Conservation (phyloP, 2,329 filamentous ascomycete species). For the Pyrenophora graminea region DNA sequence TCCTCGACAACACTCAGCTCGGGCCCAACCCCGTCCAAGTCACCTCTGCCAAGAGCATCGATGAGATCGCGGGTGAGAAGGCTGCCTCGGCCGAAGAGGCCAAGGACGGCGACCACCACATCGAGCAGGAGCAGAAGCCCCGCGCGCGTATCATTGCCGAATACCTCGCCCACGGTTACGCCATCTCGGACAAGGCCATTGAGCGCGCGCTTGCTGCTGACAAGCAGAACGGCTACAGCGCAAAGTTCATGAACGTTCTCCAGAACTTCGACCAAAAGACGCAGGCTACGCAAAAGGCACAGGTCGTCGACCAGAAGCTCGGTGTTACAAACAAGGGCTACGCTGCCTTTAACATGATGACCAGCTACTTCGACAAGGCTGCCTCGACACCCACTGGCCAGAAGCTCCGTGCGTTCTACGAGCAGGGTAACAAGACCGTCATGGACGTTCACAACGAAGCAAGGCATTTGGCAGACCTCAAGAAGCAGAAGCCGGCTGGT, state of each 20-base stretch:
- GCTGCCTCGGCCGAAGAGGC: slow-evolving; percentile 57
- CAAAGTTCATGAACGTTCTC: slow-evolving; percentile 77
- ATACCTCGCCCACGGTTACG: slow-evolving; percentile 94
- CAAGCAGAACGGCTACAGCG: slow-evolving; percentile 82
- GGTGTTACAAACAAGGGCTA: slow-evolving; percentile 75
- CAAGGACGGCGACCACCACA: slow-evolving; percentile 64
- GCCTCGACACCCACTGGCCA: slow-evolving; percentile 83
- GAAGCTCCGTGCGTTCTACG: slow-evolving; percentile 87
- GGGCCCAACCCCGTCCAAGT: slow-evolving; percentile 78
- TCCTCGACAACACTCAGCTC: slow-evolving; percentile 95
- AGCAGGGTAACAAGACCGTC: slow-evolving; percentile 82
- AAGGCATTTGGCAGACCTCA: slow-evolving; percentile 82
- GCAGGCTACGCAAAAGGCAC: slow-evolving; percentile 85
- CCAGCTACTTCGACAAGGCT: slow-evolving; percentile 95
- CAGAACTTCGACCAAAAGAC: slow-evolving; percentile 80
- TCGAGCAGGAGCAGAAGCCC: slow-evolving; percentile 96
- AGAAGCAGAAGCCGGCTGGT: slow-evolving; percentile 56
- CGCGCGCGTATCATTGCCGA: slow-evolving; percentile 91
- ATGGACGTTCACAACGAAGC: slow-evolving; percentile 94
- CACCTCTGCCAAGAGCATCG: slow-evolving; percentile 68
- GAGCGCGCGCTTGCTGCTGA: slow-evolving; percentile 86
- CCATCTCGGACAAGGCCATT: slow-evolving; percentile 75
- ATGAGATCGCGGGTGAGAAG: slow-evolving; percentile 65
- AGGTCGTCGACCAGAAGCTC: slow-evolving; percentile 82
- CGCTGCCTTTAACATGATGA: slow-evolving; percentile 68